These are phyloP conservation scores for Mucor saturninus DNA, from an alignment of 371 early-diverging fungal species.

Conservation along the genomic window DNA sequence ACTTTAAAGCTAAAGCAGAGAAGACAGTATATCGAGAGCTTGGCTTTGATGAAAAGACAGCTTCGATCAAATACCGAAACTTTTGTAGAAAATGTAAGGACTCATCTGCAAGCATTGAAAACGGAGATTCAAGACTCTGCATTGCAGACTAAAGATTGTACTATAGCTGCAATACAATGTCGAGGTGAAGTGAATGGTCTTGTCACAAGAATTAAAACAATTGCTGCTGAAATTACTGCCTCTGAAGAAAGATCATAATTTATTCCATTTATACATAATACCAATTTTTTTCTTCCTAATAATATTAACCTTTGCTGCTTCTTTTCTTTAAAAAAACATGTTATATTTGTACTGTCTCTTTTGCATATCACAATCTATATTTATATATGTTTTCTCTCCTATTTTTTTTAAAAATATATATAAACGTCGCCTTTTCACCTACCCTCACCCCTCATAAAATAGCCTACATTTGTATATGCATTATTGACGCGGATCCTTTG, in stretches of 20 bases:
- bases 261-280: too few relatives aligned
- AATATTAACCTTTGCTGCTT: too few relatives aligned
- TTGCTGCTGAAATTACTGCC: conserved; percentile 38
- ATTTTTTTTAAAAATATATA: too few relatives aligned
- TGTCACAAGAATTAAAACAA: conserved; percentile 41
- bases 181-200: conserved; percentile 48
- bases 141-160: conserved; percentile 31
- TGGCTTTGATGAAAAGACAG: conserved; percentile 18
- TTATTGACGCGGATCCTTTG: too few relatives aligned
- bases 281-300: too few relatives aligned
- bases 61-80: conserved; percentile 18
- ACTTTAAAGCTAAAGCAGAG: conserved; percentile 20
- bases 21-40: conserved; percentile 17
- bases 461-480: too few relatives aligned
- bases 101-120: conserved; percentile 32
- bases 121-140: conserved; percentile 27
- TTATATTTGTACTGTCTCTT: too few relatives aligned
- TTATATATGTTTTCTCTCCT: too few relatives aligned
- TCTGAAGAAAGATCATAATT: conserved; percentile 16
- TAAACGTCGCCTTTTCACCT: too few relatives aligned
- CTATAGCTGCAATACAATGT: conserved; percentile 37
- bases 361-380: too few relatives aligned
- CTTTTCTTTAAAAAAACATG: too few relatives aligned
- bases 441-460: too few relatives aligned
- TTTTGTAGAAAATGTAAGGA: conserved; percentile 26